A percentile compares a stretch with the other conserved stretches of the same genome.
Evolutionary conservation across 1,284 basidiomycete species (phyloP).

Genomic region (Fomitiporia mediterranea): DNA sequence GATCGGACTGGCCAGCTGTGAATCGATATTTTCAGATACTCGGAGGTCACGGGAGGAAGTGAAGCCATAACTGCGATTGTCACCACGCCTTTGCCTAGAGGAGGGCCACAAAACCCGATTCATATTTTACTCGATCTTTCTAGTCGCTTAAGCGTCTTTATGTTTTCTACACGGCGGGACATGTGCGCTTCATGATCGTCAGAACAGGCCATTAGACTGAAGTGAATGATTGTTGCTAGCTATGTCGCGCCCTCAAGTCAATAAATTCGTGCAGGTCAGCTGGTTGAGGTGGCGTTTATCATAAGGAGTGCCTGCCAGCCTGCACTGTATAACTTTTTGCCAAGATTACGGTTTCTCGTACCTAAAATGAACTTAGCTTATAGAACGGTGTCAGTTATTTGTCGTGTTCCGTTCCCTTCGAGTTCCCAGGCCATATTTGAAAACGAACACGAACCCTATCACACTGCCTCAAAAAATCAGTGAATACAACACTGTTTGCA

Average conservation of each 20-base stretch:
- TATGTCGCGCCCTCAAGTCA: no score
- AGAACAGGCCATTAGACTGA: no score
- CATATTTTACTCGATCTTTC: not conserved
- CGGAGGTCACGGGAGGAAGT: not conserved
- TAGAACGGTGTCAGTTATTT: not conserved
- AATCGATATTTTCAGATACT: not conserved
- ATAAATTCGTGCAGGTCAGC: not conserved
- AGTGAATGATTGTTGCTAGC: no score
- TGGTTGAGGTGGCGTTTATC: not conserved
- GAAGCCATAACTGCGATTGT: not conserved
- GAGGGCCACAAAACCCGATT: not conserved
- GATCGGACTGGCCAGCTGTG: not conserved
- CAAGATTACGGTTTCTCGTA: not conserved
- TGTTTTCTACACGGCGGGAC: no score
- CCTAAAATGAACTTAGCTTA: not conserved
- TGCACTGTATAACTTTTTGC: not conserved
- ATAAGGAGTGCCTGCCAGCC: not conserved
- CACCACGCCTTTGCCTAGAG: not conserved
- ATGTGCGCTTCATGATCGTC: no score
- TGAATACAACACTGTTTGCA: constrained; percentile 6
- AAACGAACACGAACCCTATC: not conserved
- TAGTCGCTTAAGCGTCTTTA: no score
- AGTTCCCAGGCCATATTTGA: not conserved
- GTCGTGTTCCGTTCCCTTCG: constrained; percentile 1
- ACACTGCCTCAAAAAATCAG: not conserved